Base-by-base conservation (phyloP, 1,284 basidiomycete genomes). In the Pascua sp. region DNA sequence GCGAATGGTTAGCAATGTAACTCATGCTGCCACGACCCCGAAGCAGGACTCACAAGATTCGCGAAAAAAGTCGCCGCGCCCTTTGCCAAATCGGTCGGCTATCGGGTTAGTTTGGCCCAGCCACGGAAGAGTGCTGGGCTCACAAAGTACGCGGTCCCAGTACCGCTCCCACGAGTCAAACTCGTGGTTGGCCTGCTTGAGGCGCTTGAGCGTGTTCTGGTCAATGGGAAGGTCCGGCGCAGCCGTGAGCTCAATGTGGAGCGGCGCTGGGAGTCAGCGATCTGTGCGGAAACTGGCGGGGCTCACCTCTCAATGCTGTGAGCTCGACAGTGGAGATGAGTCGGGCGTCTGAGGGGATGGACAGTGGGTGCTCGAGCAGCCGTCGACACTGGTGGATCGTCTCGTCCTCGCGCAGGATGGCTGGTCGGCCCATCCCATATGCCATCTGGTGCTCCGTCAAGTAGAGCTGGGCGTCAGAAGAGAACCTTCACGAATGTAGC, bases 371-470 rank as follows among this genome's bases (percentile, higher is more conserved):
- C 64, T 87, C 85, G 24, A 95, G 79, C n/a, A 93, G 81, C 40
- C 86, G 78, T 45, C 88, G 85, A 61, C 89, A 90, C 56, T 90
- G 84, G 67, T 82, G 83, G 57, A 95, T 91, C 51, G 89, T 87
- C 68, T 94, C 91, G 67, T 95, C 91, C 63, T 95, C 90, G 68
- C 90, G 88, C 43, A 95, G 80, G 57, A 95, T 91, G 1, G 91
- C 90, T 0, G 91, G 91, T 24, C 92, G 85, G 8, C 92, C 92
- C 37, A 89, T 93, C 5, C 92, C 92, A 66, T 94, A 95, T 1
- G 91, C 92, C 77, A 95, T 84, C 90, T 94, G 91, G 75, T 93
- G 91, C 70, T 94, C 91, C 69, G 92, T 91, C 32, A 94, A 83
- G 72, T 92, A 94, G 15, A 93, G 80, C 72, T 74, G 47, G 2